Conservation (phyloP, 768 basidiomycete genomes). For the Boletus eberwhitei region DNA sequence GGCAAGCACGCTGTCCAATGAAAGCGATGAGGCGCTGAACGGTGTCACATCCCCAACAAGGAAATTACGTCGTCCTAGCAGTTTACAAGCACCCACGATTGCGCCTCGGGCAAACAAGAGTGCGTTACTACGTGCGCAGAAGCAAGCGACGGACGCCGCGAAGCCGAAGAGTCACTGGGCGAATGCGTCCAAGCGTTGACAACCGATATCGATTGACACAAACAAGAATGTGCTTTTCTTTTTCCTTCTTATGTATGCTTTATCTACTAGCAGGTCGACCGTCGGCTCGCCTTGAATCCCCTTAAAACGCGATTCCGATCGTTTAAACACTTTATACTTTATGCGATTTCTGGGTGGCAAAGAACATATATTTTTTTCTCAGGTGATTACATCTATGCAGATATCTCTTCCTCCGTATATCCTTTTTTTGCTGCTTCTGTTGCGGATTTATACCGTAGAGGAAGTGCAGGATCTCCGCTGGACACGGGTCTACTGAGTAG, state of each 20-base stretch:
- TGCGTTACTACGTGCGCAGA: slow-evolving; percentile 66
- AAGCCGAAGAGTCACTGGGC: slow-evolving; percentile 34
- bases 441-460: slow-evolving; percentile 9
- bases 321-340: slow-evolving; percentile 11
- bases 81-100: slow-evolving; percentile 58
- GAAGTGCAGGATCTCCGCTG: slow-evolving; percentile 12
- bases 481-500: slow-evolving; percentile 7
- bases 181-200: slow-evolving; percentile 28
- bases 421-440: slow-evolving; percentile 5
- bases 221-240: neutral
- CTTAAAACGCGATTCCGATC: slow-evolving; percentile 17
- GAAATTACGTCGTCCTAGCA: slow-evolving; percentile 49
- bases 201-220: neutral
- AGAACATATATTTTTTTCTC: slow-evolving; percentile 2
- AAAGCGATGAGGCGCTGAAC: slow-evolving; percentile 20
- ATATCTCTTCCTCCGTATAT: slow-evolving; percentile 7
- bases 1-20: slow-evolving; percentile 24
- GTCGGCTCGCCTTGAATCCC: slow-evolving; percentile 5
- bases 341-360: slow-evolving; percentile 18
- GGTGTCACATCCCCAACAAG: slow-evolving; percentile 27
- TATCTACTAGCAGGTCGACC: slow-evolving; percentile 14
- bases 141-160: slow-evolving; percentile 43
- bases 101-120: slow-evolving; percentile 71
- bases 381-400: slow-evolving; percentile 11
- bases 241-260: slow-evolving; percentile 12